A percentile compares a stretch with the other conserved stretches of the same genome.
phyloP scores from a whole-genome alignment of 306 rosid genomes.

The Coriaria nepalensis region DNA sequence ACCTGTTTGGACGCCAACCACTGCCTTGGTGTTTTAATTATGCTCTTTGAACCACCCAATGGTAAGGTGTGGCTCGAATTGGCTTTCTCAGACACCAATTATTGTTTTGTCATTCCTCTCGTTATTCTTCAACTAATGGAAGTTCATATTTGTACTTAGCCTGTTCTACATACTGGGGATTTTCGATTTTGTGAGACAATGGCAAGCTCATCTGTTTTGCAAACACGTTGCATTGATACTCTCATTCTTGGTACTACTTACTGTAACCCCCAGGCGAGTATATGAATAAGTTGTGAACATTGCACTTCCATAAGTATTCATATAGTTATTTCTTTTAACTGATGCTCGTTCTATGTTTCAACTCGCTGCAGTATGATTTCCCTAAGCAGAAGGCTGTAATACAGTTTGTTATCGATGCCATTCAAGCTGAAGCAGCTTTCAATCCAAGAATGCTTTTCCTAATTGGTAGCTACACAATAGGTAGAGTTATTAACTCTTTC shows the following conservation, averaged over 20 bases:
- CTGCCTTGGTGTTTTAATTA: conserved; percentile 78
- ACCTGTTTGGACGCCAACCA: conserved; percentile 97
- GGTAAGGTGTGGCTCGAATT: conserved; percentile 64
- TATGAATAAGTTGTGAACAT: background rate
- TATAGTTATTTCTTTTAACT: background rate
- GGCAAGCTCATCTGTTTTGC: conserved; percentile 36
- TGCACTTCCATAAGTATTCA: no score
- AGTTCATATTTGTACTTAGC: conserved; percentile 26
- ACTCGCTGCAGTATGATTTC: conserved; percentile 72
- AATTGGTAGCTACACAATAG: conserved; percentile 93
- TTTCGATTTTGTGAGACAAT: conserved; percentile 66
- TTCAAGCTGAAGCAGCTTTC: conserved; percentile 83
- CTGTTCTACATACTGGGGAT: conserved; percentile 86
- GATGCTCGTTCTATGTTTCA: conserved; percentile 11
- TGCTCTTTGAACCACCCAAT: conserved; percentile 83
- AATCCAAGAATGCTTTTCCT: conserved; percentile 82
- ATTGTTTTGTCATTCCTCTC: conserved; percentile 7
- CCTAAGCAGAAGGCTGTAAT: conserved; percentile 92
- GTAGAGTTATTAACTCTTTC: conserved; percentile 26
- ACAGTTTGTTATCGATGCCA: conserved; percentile 86
- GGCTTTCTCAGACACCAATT: conserved; percentile 13
- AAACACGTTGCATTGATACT: conserved; percentile 40
- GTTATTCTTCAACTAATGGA: conserved; percentile 7
- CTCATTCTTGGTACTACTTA: conserved; percentile 88
- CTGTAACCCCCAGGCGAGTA: conserved; percentile 78